Conservation (phyloP, 495 filamentous ascomycete genomes). For the Neurospora tetrasperma region DNA sequence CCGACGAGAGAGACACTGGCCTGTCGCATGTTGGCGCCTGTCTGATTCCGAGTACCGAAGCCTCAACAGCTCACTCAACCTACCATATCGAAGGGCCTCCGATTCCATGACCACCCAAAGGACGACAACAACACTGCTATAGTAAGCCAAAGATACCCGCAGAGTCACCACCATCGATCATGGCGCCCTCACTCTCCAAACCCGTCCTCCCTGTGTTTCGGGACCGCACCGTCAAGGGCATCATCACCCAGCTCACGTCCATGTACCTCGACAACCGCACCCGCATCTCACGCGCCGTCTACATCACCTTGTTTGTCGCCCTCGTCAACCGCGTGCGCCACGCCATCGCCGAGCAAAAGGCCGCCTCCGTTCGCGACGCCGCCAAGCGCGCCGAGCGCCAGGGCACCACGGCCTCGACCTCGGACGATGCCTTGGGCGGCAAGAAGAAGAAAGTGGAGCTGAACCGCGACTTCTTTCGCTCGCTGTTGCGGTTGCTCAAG, state of each 20-base stretch:
- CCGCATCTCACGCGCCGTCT: constrained; percentile 80
- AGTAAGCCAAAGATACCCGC: background rate
- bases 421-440: constrained; percentile 23
- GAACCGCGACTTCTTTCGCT: constrained; percentile 90
- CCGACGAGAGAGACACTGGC: background rate
- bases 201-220: constrained; percentile 43
- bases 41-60: background rate
- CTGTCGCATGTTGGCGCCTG: background rate
- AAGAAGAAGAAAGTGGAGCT: constrained; percentile 80
- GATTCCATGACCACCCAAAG: constrained; percentile 9
- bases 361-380: constrained; percentile 63
- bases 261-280: constrained; percentile 81
- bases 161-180: constrained; percentile 3
- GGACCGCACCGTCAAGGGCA: constrained; percentile 61
- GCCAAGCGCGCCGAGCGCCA: constrained; percentile 46
- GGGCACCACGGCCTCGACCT: constrained; percentile 40
- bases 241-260: constrained; percentile 60
- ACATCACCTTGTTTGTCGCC: constrained; percentile 82
- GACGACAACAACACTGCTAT: background rate
- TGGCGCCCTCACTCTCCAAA: constrained; percentile 79
- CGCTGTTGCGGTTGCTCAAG: constrained; percentile 63
- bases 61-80: too few species aligned
- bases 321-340: constrained; percentile 82
- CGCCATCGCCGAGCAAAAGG: constrained; percentile 88
- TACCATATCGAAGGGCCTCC: background rate